Evolutionary conservation across 768 basidiomycete genomes (phyloP).

Genomic region (Termitomyces sp.): DNA sequence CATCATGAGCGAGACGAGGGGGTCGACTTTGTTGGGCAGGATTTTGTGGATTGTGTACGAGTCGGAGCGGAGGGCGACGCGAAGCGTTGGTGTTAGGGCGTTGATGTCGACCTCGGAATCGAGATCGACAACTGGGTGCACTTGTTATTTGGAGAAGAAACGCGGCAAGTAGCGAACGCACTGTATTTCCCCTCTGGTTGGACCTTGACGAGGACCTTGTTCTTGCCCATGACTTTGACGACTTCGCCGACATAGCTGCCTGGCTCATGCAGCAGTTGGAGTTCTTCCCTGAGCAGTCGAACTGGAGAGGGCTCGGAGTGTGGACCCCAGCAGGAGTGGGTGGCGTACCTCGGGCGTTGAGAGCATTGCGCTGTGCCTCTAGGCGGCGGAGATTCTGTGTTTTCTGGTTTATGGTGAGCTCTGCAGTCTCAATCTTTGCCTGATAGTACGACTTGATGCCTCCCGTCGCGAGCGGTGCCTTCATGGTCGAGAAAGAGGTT

Average conservation of each 20-base stretch:
- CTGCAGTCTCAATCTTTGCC: slow-evolving; percentile 91
- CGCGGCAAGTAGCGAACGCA: slow-evolving; percentile 34
- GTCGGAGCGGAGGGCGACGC: slow-evolving; percentile 94
- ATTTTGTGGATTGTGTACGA: slow-evolving; percentile 96
- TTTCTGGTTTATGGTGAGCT: slow-evolving; percentile 91
- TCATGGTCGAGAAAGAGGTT: slow-evolving; percentile 17
- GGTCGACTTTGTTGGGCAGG: slow-evolving; percentile 96
- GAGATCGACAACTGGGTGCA: slow-evolving; percentile 79
- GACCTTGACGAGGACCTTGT: slow-evolving; percentile 95
- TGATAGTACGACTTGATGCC: slow-evolving; percentile 91
- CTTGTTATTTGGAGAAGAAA: background rate
- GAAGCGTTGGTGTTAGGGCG: slow-evolving; percentile 76
- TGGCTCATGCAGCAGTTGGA: slow-evolving; percentile 67
- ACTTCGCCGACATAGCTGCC: slow-evolving; percentile 98
- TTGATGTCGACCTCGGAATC: slow-evolving; percentile 82
- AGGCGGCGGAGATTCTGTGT: slow-evolving; percentile 93
- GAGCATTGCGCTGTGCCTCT: slow-evolving; percentile 95
- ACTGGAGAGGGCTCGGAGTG: slow-evolving; percentile 39
- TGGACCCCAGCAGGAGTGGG: background rate
- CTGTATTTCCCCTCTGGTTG: slow-evolving; percentile 99
- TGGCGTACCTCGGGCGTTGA: slow-evolving; percentile 83
- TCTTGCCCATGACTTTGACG: slow-evolving; percentile 99
- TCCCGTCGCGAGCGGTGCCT: slow-evolving; percentile 40
- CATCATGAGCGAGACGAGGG: slow-evolving; percentile 99
- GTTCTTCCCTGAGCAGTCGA: slow-evolving; percentile 83